Percentiles rank a stretch among this genome's conserved stretches.
Evolutionary conservation across 2,329 filamentous ascomycete species (phyloP).

Genomic region (Paramyrothecium sp.): DNA sequence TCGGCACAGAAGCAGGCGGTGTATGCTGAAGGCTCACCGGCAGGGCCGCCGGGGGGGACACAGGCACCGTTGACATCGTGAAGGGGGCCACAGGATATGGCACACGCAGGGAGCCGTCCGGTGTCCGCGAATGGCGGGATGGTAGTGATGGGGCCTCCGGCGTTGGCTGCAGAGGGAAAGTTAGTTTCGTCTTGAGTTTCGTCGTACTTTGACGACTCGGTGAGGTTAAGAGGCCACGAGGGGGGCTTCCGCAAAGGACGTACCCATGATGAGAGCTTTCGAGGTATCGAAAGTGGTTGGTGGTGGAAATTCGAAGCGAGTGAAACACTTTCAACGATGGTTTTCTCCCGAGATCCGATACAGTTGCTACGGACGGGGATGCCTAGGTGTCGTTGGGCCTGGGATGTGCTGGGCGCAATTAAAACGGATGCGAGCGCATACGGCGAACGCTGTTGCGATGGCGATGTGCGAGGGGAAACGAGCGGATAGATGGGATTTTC

Average conservation of each 20-base stretch:
- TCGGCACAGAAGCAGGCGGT: constrained; percentile 74
- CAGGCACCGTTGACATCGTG: constrained; percentile 72
- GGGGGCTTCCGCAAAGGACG: constrained; percentile 18
- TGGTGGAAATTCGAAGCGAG: no score
- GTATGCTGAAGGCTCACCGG: constrained; percentile 52
- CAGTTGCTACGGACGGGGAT: neutral
- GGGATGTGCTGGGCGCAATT: neutral
- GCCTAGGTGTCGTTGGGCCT: neutral
- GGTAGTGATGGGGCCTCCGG: constrained; percentile 37
- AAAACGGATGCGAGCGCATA: neutral
- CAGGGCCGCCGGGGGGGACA: constrained; percentile 54
- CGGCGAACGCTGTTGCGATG: neutral
- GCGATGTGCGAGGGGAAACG: neutral
- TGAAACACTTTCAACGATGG: neutral
- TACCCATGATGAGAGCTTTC: constrained; percentile 35
- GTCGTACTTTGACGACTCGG: neutral
- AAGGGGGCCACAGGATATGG: constrained; percentile 55
- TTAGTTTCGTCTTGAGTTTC: neutral
- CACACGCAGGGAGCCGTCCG: constrained; percentile 58
- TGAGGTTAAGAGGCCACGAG: neutral
- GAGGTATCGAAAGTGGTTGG: neutral
- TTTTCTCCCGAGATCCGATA: neutral
- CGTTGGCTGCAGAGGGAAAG: neutral
- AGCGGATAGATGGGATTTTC: neutral
- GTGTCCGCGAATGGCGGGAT: constrained; percentile 52